These are phyloP conservation scores for Fimicolochytrium jonesii DNA, from an alignment of 192 early-diverging fungal species.

Conservation along the genomic window DNA sequence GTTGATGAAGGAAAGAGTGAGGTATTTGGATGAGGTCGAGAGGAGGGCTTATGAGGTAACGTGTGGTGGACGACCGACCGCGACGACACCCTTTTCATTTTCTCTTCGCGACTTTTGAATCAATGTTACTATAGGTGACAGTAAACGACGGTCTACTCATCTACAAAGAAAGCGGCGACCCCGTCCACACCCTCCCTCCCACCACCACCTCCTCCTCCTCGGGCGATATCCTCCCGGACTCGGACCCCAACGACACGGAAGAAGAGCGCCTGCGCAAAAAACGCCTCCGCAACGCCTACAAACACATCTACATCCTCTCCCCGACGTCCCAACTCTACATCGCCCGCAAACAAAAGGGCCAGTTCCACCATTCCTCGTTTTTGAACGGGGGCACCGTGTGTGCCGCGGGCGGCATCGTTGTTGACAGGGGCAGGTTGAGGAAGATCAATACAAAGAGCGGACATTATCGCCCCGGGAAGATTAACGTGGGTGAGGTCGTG, in stretches of 20 bases:
- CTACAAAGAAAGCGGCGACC: background rate
- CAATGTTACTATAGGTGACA: background rate
- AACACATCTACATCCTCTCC: constrained; percentile 5
- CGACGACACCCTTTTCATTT: too few relatives aligned
- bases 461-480: background rate
- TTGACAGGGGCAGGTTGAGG: background rate
- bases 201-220: background rate
- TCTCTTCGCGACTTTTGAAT: too few relatives aligned
- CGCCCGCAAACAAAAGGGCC: constrained; percentile 1
- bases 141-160: constrained; percentile 1
- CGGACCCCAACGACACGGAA: background rate
- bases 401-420: constrained; percentile 4
- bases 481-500: background rate
- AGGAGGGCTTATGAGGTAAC: background rate
- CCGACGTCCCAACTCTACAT: background rate
- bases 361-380: constrained; percentile 8
- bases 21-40: background rate
- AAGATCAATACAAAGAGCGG: constrained; percentile 5
- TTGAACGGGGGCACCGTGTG: constrained; percentile 3
- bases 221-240: background rate
- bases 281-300: background rate
- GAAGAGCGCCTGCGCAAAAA: background rate
- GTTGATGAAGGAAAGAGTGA: constrained; percentile 3
- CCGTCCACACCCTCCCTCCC: constrained; percentile 5
- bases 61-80: background rate